phyloP scores from a whole-genome alignment of 1,284 basidiomycete species.

The Neonothopanus nambi region DNA sequence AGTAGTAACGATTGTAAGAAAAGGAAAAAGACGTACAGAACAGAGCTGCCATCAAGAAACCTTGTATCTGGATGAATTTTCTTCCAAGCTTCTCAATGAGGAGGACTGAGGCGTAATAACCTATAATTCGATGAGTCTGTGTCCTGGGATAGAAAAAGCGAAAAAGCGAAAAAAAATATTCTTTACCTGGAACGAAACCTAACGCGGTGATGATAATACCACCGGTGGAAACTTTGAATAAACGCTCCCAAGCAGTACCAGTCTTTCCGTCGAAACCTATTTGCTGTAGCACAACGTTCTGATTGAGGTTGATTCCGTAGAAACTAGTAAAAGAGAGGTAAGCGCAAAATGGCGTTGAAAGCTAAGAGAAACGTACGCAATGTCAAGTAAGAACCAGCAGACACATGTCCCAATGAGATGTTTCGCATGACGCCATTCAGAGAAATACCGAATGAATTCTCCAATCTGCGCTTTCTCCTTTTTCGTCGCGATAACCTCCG shows the following conservation, averaged over 20 bases:
- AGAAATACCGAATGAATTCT: slow-evolving; percentile 21
- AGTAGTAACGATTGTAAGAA: not conserved
- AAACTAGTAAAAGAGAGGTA: slow-evolving; percentile 35
- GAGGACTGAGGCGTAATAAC: slow-evolving; percentile 58
- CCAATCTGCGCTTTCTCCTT: slow-evolving; percentile 40
- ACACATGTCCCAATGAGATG: slow-evolving; percentile 19
- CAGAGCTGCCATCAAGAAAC: slow-evolving; percentile 60
- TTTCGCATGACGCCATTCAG: slow-evolving; percentile 19
- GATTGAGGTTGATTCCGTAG: slow-evolving; percentile 70
- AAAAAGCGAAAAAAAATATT: slow-evolving; percentile 16
- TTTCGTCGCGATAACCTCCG: slow-evolving; percentile 11
- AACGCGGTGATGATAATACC: slow-evolving; percentile 57
- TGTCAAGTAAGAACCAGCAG: slow-evolving; percentile 22
- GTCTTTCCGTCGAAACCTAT: slow-evolving; percentile 52
- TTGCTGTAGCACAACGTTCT: slow-evolving; percentile 55
- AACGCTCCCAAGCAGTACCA: slow-evolving; percentile 50
- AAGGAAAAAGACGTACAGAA: slow-evolving; percentile 41
- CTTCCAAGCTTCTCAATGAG: slow-evolving; percentile 62
- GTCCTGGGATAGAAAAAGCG: slow-evolving; percentile 22
- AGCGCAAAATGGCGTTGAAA: not conserved
- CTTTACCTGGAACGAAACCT: slow-evolving; percentile 65
- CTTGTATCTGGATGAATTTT: slow-evolving; percentile 66
- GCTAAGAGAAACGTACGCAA: slow-evolving; percentile 15
- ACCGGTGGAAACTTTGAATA: slow-evolving; percentile 53
- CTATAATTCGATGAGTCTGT: slow-evolving; percentile 23